These are phyloP conservation scores for Corylus avellana DNA, from an alignment of 306 rosid genomes.

Conservation along the genomic window DNA sequence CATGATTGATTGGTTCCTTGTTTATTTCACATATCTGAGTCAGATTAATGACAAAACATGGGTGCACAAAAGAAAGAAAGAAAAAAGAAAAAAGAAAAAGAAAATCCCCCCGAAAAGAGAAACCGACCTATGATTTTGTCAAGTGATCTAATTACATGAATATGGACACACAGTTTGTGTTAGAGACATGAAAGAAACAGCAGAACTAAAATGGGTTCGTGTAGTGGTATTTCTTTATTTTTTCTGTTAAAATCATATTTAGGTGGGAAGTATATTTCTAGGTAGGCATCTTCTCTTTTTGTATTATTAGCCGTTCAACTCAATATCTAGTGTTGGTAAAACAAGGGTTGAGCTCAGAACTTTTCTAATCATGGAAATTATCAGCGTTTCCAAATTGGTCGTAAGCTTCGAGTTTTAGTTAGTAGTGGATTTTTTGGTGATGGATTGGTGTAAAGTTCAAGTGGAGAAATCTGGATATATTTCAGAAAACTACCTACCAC, in stretches of 20 bases:
- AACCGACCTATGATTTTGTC: constrained; percentile 31
- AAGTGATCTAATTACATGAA: constrained; percentile 37
- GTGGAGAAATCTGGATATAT: constrained; percentile 20
- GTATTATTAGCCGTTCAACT: constrained; percentile 26
- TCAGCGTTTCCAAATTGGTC: constrained; percentile 29
- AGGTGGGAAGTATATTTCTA: constrained; percentile 58
- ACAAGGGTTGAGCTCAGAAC: constrained; percentile 12
- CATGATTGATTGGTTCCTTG: not conserved
- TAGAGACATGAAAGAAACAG: constrained; percentile 55
- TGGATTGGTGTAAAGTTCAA: constrained; percentile 35
- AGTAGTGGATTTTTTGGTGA: constrained; percentile 37
- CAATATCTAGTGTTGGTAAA: constrained; percentile 1
- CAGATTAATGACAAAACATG: constrained; percentile 21
- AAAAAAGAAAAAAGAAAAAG: not conserved
- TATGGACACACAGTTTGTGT: constrained; percentile 38
- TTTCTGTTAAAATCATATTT: constrained; percentile 33
- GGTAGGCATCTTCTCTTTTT: constrained; percentile 34
- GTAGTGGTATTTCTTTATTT: constrained; percentile 29
- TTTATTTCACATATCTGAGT: constrained; percentile 15
- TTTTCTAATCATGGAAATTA: constrained; percentile 23
- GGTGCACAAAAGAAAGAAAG: not conserved
- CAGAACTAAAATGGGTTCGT: constrained; percentile 47
- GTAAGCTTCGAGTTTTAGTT: constrained; percentile 32
- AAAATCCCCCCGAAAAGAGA: constrained; percentile 5
- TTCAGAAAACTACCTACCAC: constrained; percentile 39